Base-by-base conservation (phyloP, 352 stramenopile genomes). In the Elongisporangium senticosum region DNA sequence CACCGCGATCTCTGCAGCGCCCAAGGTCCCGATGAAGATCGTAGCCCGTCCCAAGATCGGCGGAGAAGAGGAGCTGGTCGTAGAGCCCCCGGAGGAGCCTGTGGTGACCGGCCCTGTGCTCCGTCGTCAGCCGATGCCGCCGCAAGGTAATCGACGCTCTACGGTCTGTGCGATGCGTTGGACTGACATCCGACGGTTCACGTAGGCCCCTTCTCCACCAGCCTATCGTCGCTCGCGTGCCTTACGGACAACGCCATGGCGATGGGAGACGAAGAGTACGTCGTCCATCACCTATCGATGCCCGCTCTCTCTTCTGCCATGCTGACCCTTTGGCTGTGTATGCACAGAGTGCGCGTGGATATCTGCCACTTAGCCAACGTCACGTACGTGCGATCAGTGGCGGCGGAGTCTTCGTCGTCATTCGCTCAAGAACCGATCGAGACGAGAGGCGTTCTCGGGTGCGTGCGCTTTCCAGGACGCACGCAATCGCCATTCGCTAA, bases 301-400 rank as follows among this genome's bases (percentile, higher is more conserved):
- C n/a, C 14, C 11, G 14, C 48, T 28, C 15, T 20, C 33, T 53
- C 49, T 21, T n/a, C 4, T 51, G 15, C 7, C 0, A 28, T 17
- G 13, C 55, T 58, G 24, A 5, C 60, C 8, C 56, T 50, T 33
- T 47, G 57, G 43, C 37, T 59, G 24, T 59, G 13, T 49, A 10
- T 37, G 21, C 58, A 13, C 53, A 91, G 79, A 23, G 82, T 72
- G 55, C 59, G 73, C n/a, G 52, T 91, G 23, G 72, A 89, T 14
- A 53, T 91, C 22, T 91, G 79, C 55, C 69, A 76, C 51, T 47
- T 89, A 51, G 72, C 70, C 49, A 89, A 89, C 57, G 72, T 86
- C 26, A 91, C 79, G 11, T 71, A 84, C 51, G 55, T 82, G 23
- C 54, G 68, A 14, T 58, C 64, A 51, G 58, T 73, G 20, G 19